Conservation (phyloP, 2,329 filamentous ascomycete species). For the Penicillium occitanis region DNA sequence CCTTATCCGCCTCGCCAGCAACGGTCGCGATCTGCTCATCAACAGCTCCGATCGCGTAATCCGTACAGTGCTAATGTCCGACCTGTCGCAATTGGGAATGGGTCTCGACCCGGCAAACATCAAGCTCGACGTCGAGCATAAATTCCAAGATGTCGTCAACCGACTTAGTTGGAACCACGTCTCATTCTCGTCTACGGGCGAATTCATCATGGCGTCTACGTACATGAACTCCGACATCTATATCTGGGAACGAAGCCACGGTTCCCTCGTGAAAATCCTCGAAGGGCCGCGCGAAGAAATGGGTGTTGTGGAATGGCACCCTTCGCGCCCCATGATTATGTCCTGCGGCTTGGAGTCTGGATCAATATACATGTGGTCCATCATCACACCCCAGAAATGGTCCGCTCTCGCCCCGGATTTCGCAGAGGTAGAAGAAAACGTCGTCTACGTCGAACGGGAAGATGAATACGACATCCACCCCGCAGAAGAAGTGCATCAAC, state of each 20-base stretch:
- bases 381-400: constrained; percentile 94
- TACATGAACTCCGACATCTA: constrained; percentile 99
- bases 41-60: constrained; percentile 96
- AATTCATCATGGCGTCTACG: constrained; percentile 94
- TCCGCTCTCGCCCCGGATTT: constrained; percentile 96
- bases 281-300: constrained; percentile 97
- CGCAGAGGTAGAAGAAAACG: constrained; percentile 95
- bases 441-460: constrained; percentile 91
- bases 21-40: constrained; percentile 82
- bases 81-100: constrained; percentile 56
- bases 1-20: constrained; percentile 77
- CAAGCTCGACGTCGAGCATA: constrained; percentile 89
- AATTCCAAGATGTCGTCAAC: constrained; percentile 97
- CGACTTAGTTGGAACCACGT: constrained; percentile 95
- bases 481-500: constrained; percentile 88
- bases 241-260: constrained; percentile 93
- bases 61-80: constrained; percentile 84
- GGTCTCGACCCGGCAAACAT: constrained; percentile 80
- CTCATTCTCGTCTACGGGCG: constrained; percentile 87
- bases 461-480: constrained; percentile 99
- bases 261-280: constrained; percentile 92
- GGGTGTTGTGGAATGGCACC: constrained; percentile 96
- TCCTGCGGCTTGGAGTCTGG: constrained; percentile 92
- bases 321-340: constrained; percentile 78
- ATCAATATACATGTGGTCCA: constrained; percentile 93